phyloP scores from a whole-genome alignment of 345 rosid genomes.

The sweet orange (Citrus sinensis) region DNA sequence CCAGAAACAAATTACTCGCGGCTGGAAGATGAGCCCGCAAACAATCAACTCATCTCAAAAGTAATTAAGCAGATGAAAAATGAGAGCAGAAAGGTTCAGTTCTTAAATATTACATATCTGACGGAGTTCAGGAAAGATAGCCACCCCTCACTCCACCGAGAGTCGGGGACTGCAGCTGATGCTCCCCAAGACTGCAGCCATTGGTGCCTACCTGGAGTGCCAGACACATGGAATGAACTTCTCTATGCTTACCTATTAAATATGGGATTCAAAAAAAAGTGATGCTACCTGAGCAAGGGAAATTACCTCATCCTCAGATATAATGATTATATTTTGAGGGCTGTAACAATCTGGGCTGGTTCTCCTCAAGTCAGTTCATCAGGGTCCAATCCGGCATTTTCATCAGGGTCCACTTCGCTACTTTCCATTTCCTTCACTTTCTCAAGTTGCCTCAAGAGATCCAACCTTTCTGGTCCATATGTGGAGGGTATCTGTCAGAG shows the following conservation, averaged over 20 bases:
- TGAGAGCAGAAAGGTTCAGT: slow-evolving; percentile 42
- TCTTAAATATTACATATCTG: slow-evolving; percentile 69
- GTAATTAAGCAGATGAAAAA: slow-evolving; percentile 46
- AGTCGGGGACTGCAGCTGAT: slow-evolving; percentile 46
- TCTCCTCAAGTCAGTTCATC: slow-evolving; percentile 39
- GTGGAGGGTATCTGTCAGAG: slow-evolving; percentile 83
- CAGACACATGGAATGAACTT: slow-evolving; percentile 85
- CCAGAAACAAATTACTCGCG: slow-evolving; percentile 45
- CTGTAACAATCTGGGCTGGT: slow-evolving; percentile 14
- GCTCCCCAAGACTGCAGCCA: slow-evolving; percentile 96
- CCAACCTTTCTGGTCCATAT: slow-evolving; percentile 88
- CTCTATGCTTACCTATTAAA: slow-evolving; percentile 67
- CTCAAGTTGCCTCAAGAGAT: slow-evolving; percentile 88
- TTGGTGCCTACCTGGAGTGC: slow-evolving; percentile 93
- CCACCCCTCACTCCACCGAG: slow-evolving; percentile 79
- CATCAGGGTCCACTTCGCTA: slow-evolving; percentile 49
- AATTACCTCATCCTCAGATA: slow-evolving; percentile 4
- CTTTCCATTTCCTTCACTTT: slow-evolving; percentile 72
- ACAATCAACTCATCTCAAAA: slow-evolving; percentile 46
- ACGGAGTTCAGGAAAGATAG: slow-evolving; percentile 68
- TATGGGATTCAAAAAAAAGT: slow-evolving; percentile 36
- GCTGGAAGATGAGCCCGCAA: slow-evolving; percentile 48
- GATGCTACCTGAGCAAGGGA: slow-evolving; percentile 1
- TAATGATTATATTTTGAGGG: slow-evolving; percentile 2
- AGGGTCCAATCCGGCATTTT: slow-evolving; percentile 22